Evolutionary conservation across 768 basidiomycete species (phyloP).

Genomic region (Termitomyces sp.): DNA sequence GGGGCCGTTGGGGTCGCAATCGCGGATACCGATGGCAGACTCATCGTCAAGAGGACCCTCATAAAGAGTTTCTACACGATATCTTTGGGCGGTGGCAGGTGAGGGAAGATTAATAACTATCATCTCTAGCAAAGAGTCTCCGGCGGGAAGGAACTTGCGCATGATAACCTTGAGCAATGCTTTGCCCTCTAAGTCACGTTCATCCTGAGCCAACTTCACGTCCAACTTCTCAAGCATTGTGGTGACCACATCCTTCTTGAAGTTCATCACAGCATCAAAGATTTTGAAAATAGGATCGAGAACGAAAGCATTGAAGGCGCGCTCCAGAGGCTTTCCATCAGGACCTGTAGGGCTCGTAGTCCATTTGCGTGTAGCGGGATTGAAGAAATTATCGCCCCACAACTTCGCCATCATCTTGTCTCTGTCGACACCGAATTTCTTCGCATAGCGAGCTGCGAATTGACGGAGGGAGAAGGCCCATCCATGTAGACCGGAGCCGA

Average conservation of each 20-base stretch:
- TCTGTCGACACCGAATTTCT: constrained; percentile 99
- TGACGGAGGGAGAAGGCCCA: constrained; percentile 99
- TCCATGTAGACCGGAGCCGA: constrained; percentile 98
- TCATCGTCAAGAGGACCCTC: constrained; percentile 99
- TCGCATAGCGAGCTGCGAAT: constrained; percentile 90
- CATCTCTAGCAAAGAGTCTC: constrained; percentile 99
- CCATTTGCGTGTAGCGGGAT: constrained; percentile 96
- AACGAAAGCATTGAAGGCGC: constrained; percentile 97
- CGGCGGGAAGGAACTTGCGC: constrained; percentile 99
- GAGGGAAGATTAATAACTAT: constrained; percentile 99
- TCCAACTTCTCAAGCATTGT: constrained; percentile 96
- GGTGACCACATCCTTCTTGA: constrained; percentile 85
- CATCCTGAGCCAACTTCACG: constrained; percentile 79
- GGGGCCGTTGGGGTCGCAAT: constrained; percentile 95
- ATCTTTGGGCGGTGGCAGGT: constrained; percentile 92
- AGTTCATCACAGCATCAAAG: constrained; percentile 99
- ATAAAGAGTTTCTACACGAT: constrained; percentile 99
- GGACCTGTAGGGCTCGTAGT: constrained; percentile 67
- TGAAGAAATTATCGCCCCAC: constrained; percentile 99
- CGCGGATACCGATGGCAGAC: constrained; percentile 96
- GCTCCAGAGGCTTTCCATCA: constrained; percentile 90
- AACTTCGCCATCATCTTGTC: constrained; percentile 97
- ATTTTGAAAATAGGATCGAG: constrained; percentile 99
- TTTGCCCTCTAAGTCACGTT: constrained; percentile 94
- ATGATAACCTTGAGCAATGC: constrained; percentile 94